Percentiles rank a stretch among this genome's conserved stretches.
phyloP scores from a whole-genome alignment of 768 basidiomycete species.

The Podaxis sp. region DNA sequence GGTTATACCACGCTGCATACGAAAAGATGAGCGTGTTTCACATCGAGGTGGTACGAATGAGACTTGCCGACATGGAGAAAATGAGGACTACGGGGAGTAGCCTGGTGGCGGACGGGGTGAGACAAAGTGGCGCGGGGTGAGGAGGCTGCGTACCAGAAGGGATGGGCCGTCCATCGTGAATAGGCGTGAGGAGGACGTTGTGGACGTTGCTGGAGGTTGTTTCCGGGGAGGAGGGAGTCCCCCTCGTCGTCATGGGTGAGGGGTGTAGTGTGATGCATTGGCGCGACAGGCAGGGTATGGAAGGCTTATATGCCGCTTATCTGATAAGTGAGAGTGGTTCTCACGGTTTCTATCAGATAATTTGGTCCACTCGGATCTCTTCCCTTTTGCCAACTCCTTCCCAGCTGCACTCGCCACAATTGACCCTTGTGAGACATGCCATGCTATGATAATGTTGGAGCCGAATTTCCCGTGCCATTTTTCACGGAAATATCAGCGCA shows the following conservation, averaged over 20 bases:
- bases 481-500: too few species aligned
- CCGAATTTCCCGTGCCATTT: too few species aligned
- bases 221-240: constrained; percentile 5
- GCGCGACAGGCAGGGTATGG: neutral
- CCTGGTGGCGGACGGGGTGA: constrained; percentile 38
- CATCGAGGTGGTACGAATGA: neutral
- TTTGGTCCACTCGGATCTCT: neutral
- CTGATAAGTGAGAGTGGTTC: constrained; percentile 12
- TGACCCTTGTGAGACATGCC: too few species aligned
- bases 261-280: neutral
- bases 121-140: neutral
- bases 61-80: constrained; percentile 64
- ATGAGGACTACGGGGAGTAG: constrained; percentile 69
- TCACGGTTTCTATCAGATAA: constrained; percentile 8
- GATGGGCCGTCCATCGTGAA: constrained; percentile 35
- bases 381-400: too few species aligned
- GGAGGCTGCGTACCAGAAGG: constrained; percentile 39
- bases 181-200: neutral
- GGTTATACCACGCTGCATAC: constrained; percentile 70
- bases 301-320: constrained; percentile 3
- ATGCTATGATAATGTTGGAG: too few species aligned
- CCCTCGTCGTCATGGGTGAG: constrained; percentile 5
- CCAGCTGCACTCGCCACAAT: too few species aligned
- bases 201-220: neutral
- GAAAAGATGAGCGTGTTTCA: constrained; percentile 7